phyloP scores from a whole-genome alignment of 202 grass and related monocot species.

The Brachypodium distachyon region DNA sequence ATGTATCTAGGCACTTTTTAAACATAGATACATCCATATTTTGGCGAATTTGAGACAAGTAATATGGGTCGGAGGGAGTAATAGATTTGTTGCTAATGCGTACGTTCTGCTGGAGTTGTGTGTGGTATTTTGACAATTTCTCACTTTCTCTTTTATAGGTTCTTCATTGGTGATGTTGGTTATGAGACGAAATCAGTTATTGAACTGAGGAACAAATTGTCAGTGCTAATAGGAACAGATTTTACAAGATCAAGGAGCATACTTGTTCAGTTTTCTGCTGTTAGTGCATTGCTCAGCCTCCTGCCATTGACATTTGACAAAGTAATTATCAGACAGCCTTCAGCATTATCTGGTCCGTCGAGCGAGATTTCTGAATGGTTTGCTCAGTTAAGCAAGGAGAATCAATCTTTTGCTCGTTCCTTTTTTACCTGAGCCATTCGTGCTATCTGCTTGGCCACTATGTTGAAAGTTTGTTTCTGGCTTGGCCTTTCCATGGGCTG shows the following conservation, averaged over 20 bases:
- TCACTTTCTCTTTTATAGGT: conserved; percentile 36
- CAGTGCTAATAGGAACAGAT: conserved; percentile 30
- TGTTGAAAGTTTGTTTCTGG: neutral
- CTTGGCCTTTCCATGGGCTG: neutral
- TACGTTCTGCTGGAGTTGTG: neutral
- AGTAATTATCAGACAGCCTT: conserved; percentile 22
- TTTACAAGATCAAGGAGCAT: conserved; percentile 30
- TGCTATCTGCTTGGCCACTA: neutral
- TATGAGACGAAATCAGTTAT: conserved; percentile 39
- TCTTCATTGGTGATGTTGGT: conserved; percentile 45
- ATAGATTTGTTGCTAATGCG: neutral
- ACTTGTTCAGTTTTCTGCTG: conserved; percentile 53
- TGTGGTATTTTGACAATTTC: neutral
- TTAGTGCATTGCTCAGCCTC: conserved; percentile 58
- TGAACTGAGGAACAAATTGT: conserved; percentile 51
- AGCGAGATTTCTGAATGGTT: conserved; percentile 70
- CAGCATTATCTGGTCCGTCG: conserved; percentile 16
- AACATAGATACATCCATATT: no score
- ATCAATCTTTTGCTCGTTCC: conserved; percentile 30
- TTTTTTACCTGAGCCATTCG: conserved; percentile 30
- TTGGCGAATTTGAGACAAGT: no score
- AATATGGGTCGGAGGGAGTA: no score
- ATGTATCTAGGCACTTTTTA: no score
- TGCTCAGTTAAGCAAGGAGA: conserved; percentile 60
- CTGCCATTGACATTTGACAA: conserved; percentile 56